Percentiles rank a stretch among this genome's conserved stretches.
phyloP scores from a whole-genome alignment of 2,329 filamentous ascomycete species.

The Cercospora sp. region DNA sequence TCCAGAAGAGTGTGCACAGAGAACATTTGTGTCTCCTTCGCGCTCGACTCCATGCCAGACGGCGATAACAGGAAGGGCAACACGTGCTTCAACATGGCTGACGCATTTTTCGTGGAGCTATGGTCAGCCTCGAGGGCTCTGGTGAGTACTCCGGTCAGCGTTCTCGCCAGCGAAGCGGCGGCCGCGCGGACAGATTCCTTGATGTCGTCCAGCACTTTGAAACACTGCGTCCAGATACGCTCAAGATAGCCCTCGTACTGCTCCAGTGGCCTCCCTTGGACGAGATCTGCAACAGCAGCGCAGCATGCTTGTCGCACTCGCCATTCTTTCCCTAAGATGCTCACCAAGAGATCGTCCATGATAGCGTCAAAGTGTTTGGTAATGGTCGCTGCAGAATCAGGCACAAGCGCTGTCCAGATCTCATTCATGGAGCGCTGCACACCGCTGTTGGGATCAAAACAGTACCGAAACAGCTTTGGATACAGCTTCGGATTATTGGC shows the following conservation, averaged over 20 bases:
- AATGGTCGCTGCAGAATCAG: slow-evolving; percentile 75
- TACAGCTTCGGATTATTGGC: slow-evolving; percentile 88
- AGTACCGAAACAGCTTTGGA: slow-evolving; percentile 89
- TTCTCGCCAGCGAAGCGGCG: slow-evolving; percentile 78
- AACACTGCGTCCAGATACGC: slow-evolving; percentile 79
- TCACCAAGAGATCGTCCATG: slow-evolving; percentile 81
- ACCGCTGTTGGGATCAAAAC: slow-evolving; percentile 91
- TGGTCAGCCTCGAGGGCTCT: slow-evolving; percentile 80
- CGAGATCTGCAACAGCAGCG: slow-evolving; percentile 80
- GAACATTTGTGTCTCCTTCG: slow-evolving; percentile 83
- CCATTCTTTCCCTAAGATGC: slow-evolving; percentile 90
- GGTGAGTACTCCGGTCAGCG: slow-evolving; percentile 80
- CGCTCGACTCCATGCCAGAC: slow-evolving; percentile 84
- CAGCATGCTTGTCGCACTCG: slow-evolving; percentile 89
- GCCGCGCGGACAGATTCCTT: slow-evolving; percentile 84
- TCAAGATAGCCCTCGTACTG: slow-evolving; percentile 80
- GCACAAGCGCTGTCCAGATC: slow-evolving; percentile 95
- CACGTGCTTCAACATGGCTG: slow-evolving; percentile 79
- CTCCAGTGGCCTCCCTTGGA: slow-evolving; percentile 70
- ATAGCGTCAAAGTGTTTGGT: slow-evolving; percentile 85
- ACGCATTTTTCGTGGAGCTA: slow-evolving; percentile 64
- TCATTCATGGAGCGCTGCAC: slow-evolving; percentile 95
- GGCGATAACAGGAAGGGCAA: slow-evolving; percentile 88
- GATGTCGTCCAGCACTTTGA: slow-evolving; percentile 94
- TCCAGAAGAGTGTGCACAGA: slow-evolving; percentile 78